Conservation (phyloP, 805 yeast species). For the Starmerella geochares region DNA sequence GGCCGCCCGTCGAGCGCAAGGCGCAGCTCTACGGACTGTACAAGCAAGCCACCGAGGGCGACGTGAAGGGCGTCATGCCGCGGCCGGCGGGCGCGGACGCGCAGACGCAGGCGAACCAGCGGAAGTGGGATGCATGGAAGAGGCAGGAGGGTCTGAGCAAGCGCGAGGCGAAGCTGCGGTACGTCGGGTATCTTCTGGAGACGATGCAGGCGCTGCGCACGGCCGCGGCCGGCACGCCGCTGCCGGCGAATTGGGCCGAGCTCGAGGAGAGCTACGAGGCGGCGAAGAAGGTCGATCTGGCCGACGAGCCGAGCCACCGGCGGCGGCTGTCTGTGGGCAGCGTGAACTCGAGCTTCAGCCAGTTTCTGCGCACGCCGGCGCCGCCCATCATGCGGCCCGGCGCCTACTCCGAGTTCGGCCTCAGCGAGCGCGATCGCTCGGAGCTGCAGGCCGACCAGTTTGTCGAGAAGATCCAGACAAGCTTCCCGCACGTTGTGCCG, state of each 20-base stretch:
- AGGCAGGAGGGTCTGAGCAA: constrained; percentile 55
- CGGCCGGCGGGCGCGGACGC: constrained; percentile 51
- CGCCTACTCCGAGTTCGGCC: constrained; percentile 26
- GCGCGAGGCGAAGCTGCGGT: constrained; percentile 63
- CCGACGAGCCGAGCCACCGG: constrained; percentile 8
- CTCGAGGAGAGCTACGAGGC: constrained; percentile 61
- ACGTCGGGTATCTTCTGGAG: constrained; percentile 56
- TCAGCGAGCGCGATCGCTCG: constrained; percentile 23
- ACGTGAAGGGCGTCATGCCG: constrained; percentile 57
- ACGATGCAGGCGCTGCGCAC: constrained; percentile 41
- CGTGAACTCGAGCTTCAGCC: constrained; percentile 24
- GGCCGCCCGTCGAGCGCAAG: constrained; percentile 24
- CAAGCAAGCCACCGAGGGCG: constrained; percentile 84
- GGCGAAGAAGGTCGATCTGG: constrained; percentile 11
- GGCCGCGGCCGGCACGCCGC: constrained; percentile 49
- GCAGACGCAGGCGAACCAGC: constrained; percentile 57
- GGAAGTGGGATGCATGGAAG: constrained; percentile 81
- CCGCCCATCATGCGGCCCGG: constrained; percentile 7
- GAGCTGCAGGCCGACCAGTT: constrained; percentile 21
- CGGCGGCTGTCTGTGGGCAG: constrained; percentile 22
- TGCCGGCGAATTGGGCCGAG: constrained; percentile 43
- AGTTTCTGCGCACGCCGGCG: constrained; percentile 23
- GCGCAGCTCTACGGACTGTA: constrained; percentile 59
- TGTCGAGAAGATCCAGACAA: constrained; percentile 17
- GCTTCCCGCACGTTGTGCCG: constrained; percentile 20